A percentile compares a stretch with the other conserved stretches of the same genome.
Conservation (phyloP, 768 basidiomycete genomes). For the Lactarius pseudohatsudake region DNA sequence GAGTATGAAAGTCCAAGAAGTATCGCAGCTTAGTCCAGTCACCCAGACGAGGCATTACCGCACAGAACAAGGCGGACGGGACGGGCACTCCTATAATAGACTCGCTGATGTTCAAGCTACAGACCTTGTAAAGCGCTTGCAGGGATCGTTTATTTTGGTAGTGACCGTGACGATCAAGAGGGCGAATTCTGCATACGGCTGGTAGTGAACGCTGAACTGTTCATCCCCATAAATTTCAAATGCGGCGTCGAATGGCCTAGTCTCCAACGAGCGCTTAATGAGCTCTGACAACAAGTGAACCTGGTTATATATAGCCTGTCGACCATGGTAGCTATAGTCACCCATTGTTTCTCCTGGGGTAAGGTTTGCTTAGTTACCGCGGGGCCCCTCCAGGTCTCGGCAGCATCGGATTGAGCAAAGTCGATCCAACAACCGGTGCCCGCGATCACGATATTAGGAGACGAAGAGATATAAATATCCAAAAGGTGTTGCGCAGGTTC, state of each 20-base stretch:
- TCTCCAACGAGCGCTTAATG: neutral
- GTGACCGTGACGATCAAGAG: neutral
- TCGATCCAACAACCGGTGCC: neutral
- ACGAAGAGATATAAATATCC: neutral
- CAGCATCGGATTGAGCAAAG: neutral
- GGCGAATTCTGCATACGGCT: neutral
- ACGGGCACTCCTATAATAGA: neutral
- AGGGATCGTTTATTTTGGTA: neutral
- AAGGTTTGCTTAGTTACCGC: neutral
- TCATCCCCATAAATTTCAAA: neutral
- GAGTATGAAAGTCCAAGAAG: neutral
- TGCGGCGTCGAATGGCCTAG: neutral
- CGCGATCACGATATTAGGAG: neutral
- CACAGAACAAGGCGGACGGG: neutral
- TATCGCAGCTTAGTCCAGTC: neutral
- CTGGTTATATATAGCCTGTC: neutral
- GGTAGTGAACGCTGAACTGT: too few species aligned
- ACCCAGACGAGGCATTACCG: neutral
- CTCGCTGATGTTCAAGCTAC: neutral
- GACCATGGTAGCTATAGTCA: neutral
- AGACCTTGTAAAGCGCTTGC: neutral
- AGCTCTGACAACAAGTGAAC: neutral
- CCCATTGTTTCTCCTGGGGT: neutral
- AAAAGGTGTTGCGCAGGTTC: neutral
- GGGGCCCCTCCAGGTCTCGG: neutral